Base-by-base conservation (phyloP, 1,139 yeast species). In the Suhomyces guaymorum region DNA sequence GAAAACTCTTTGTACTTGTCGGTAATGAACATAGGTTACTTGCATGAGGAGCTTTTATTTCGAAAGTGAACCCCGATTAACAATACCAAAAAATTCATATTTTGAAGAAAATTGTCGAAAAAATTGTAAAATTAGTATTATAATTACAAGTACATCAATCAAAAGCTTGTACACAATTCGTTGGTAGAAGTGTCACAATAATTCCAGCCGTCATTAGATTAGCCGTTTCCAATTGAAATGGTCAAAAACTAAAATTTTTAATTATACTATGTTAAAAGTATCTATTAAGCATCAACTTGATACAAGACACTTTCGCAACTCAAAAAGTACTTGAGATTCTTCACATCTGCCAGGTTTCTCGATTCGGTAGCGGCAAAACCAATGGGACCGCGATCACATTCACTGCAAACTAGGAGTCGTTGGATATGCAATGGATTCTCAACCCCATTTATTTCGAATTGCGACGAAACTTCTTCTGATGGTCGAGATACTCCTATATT, bases 301-400 rank as follows among this genome's bases (percentile, higher is more conserved):
- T 70, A 73, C 16, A 66, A 39, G 17, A 75, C 68, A 49, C 79
- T 73, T 15, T 60, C 57, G 46, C 70, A 54, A 39, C 70, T 61
- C 33, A 77, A 49, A 37, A 64, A 76, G 46, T 72, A 76, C 17
- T 53, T 59, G 38, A 75, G 55, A 37, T 67, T 59, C 39, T 64
- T 59, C 12, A 65, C 70, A 32, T 61, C 62, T 10, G 44, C 54
- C 3, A 48, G 55, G 14, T 49, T 51, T 4, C 45, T 54, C 9
- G 49, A 59, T 7, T 8, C 11, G 1, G 50, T 54, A 4, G 75
- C 82, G 18, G 80, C 88, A 61, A 73, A 80, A 13, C 92, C 92
- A 13, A 83, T 49, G 0, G 90, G 90, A 0, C 92, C 92, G 41
- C 70, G 66, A 46, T 82, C 90, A 61, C 92, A 83, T 44, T 80